phyloP scores from a whole-genome alignment of 495 filamentous ascomycete genomes.

The Aspergillus sparsus region DNA sequence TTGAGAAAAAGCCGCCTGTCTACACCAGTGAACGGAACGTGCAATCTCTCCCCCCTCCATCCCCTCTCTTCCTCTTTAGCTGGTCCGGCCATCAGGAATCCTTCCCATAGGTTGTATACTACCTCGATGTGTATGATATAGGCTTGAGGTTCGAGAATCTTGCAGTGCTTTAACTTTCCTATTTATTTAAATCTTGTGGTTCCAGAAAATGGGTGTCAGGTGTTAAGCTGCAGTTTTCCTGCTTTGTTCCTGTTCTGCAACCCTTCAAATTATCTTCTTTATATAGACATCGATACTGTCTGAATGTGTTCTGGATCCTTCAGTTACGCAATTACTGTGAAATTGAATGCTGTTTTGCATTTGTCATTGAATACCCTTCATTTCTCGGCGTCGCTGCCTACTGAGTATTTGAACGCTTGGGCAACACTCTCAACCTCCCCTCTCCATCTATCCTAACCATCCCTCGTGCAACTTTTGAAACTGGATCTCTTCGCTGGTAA shows the following conservation, averaged over 20 bases:
- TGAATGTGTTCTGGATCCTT: conserved; percentile 1
- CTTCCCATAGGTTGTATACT: conserved; percentile 12
- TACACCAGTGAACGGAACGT: background rate
- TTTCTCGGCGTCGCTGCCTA: conserved; percentile 1
- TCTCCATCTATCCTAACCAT: background rate
- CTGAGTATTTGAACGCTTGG: background rate
- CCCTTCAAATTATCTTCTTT: conserved; percentile 2
- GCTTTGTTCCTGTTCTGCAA: conserved; percentile 17
- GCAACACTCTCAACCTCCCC: conserved; percentile 7
- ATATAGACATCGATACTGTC: conserved; percentile 11
- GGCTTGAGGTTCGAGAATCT: background rate
- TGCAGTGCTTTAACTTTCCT: conserved; percentile 4
- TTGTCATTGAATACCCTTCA: background rate
- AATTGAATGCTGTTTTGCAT: background rate
- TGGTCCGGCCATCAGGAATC: background rate
- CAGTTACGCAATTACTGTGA: background rate
- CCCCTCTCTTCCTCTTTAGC: background rate
- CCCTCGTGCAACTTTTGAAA: background rate
- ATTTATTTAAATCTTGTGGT: background rate
- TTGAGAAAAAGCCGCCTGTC: background rate
- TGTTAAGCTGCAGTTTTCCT: conserved; percentile 9
- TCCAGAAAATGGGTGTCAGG: conserved; percentile 14
- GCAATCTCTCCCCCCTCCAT: background rate
- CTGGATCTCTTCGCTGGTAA: background rate
- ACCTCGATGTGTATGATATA: conserved; percentile 15